phyloP scores from a whole-genome alignment of 108 stramenopile species.

The Cyclotella choctawhatcheeana region DNA sequence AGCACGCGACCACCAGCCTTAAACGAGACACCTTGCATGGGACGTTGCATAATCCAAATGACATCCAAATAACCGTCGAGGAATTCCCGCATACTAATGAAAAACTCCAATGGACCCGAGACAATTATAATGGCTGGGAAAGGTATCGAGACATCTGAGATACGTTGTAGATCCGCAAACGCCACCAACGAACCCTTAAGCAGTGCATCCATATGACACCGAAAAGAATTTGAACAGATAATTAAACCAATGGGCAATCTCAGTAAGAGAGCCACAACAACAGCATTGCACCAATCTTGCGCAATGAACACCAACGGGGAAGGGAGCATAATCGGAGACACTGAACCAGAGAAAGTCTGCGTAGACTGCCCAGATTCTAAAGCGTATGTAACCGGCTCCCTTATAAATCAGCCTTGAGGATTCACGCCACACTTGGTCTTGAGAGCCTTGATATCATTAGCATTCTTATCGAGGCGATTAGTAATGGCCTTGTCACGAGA shows the following conservation, averaged over 20 bases:
- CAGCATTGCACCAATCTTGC: background rate
- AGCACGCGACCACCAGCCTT: background rate
- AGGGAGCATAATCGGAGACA: slow-evolving; percentile 1
- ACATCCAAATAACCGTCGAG: no score
- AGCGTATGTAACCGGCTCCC: background rate
- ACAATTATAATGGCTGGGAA: background rate
- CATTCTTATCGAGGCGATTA: background rate
- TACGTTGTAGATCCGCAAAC: no score
- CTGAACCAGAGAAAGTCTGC: background rate
- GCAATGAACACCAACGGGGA: background rate
- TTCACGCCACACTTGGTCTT: slow-evolving; percentile 5
- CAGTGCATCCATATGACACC: no score
- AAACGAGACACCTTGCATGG: background rate
- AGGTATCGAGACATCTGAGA: background rate
- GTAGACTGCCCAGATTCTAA: background rate
- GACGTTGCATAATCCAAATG: background rate
- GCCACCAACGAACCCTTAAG: no score
- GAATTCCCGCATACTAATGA: no score
- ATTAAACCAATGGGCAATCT: no score
- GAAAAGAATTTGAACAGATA: no score
- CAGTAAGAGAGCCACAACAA: background rate
- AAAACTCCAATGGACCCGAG: background rate
- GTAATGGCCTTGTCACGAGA: background rate
- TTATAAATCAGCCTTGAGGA: background rate
- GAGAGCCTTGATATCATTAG: no score